Evolutionary conservation across 257 asterid genomes (phyloP), one percentile per base, ranked within the genome.

Genomic region (Solanum pennellii): DNA sequence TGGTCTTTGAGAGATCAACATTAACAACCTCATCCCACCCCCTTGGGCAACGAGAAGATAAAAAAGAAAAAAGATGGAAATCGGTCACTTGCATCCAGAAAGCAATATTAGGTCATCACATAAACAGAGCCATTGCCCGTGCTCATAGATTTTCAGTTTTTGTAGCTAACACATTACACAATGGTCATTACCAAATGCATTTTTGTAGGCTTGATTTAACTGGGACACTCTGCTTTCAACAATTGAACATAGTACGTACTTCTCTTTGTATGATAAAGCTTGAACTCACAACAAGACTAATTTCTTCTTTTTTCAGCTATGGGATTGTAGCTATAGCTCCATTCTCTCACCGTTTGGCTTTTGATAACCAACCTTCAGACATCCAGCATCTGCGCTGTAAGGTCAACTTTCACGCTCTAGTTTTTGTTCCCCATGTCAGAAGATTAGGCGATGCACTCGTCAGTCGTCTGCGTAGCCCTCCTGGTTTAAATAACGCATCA

Each of bases 241-340:
- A 80, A 47, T 47, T 47, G 44, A 80, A 47, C 12, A 11, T 80
- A 47, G 66, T 80, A 10, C 1, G 1, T 7, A 82, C 1, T 82
- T 82, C 69, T 1, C 69, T 49, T 82, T 29, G 27, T 47, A 29
- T 18, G 21, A 82, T 47, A 10, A 47, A 11, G 12, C 45, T 21
- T 49, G 18, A 82, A 29, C 42, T 82, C 29, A 29, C 44, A 82
- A 49, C 69, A 47, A 18, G 20, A 29, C 23, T 49, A 65, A 2
- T 45, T 83, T 84, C 16, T 85, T 86, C 49, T 27, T 85, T 86
- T 18, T 86, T 88, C 91, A 91, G 93, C 89, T 71, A 89, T 74
- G 93, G 93, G 87, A 86, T 91, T 49, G 91, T 82, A 72, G 92
- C 93, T 60, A 86, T 91, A 79, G 89, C 93, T 82, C 93, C 93